A percentile compares a stretch with the other conserved stretches of the same genome.
Evolutionary conservation across 2,329 filamentous ascomycete species (phyloP).

Genomic region (Phialocephala subalpina): DNA sequence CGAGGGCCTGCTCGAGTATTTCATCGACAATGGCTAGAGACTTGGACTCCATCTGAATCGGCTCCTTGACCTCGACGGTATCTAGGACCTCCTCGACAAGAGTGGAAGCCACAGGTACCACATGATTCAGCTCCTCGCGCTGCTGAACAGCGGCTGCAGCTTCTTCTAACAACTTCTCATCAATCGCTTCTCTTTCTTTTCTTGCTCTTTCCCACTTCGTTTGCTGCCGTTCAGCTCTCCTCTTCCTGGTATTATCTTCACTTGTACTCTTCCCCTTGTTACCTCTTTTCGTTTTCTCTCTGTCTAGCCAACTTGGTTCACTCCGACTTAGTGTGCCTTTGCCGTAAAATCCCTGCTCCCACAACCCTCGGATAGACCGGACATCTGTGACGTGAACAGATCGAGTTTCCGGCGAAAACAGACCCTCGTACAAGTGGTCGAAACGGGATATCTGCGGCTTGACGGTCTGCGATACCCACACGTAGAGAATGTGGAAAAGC

Average conservation of each 20-base stretch:
- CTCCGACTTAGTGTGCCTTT: slow-evolving; percentile 93
- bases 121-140: slow-evolving; percentile 1
- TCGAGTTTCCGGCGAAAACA: slow-evolving; percentile 82
- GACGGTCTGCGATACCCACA: slow-evolving; percentile 78
- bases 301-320: slow-evolving; percentile 91
- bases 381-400: slow-evolving; percentile 86
- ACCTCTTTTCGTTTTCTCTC: slow-evolving; percentile 78
- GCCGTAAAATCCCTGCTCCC: slow-evolving; percentile 98
- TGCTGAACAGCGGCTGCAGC: slow-evolving; percentile 23
- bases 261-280: slow-evolving; percentile 73
- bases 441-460: slow-evolving; percentile 70
- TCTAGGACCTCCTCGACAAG: slow-evolving; percentile 52
- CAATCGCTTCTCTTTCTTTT: slow-evolving; percentile 83
- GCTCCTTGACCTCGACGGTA: background rate
- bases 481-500: slow-evolving; percentile 79
- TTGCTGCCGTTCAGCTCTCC: slow-evolving; percentile 81
- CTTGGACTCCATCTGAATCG: background rate
- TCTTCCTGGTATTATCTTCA: slow-evolving; percentile 79
- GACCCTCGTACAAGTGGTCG: slow-evolving; percentile 70
- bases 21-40: background rate
- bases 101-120: slow-evolving; percentile 4
- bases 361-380: slow-evolving; percentile 79
- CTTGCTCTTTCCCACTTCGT: slow-evolving; percentile 94
- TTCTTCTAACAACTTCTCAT: slow-evolving; percentile 70
- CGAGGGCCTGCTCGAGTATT: background rate